Evolutionary conservation across 129 eudicot genomes (phyloP).

Genomic region (Dittrichia graveolens): DNA sequence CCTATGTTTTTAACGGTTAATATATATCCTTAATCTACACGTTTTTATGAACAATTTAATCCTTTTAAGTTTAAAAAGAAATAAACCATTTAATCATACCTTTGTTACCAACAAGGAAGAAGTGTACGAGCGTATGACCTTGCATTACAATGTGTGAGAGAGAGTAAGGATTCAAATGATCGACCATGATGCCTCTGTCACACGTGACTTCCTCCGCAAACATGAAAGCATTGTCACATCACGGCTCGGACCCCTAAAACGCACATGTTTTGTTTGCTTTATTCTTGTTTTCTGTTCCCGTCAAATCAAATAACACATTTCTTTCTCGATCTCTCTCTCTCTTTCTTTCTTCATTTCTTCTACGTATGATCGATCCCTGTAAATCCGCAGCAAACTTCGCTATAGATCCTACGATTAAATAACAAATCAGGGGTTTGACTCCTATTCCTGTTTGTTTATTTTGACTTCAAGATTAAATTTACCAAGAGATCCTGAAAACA

Average conservation of each 20-base stretch:
- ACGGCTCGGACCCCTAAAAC: slow-evolving; percentile 25
- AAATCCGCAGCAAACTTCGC: slow-evolving; percentile 34
- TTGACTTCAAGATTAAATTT: slow-evolving; percentile 30
- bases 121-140: no score
- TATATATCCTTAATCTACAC: no score
- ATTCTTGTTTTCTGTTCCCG: slow-evolving; percentile 23
- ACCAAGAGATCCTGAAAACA: slow-evolving; percentile 21
- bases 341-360: not conserved
- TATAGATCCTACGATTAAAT: slow-evolving; percentile 21
- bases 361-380: slow-evolving; percentile 33
- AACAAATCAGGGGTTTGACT: slow-evolving; percentile 42
- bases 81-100: no score
- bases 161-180: no score
- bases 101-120: no score
- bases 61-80: no score
- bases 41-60: no score
- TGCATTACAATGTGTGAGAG: no score
- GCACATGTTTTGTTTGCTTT: slow-evolving; percentile 20
- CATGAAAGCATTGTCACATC: not conserved
- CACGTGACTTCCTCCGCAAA: not conserved
- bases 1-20: no score
- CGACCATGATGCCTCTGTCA: no score
- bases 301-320: slow-evolving; percentile 18
- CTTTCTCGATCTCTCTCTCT: slow-evolving; percentile 13
- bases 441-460: not conserved